Base-by-base conservation (phyloP, 805 yeast species). In the Grigorovia humatica region DNA sequence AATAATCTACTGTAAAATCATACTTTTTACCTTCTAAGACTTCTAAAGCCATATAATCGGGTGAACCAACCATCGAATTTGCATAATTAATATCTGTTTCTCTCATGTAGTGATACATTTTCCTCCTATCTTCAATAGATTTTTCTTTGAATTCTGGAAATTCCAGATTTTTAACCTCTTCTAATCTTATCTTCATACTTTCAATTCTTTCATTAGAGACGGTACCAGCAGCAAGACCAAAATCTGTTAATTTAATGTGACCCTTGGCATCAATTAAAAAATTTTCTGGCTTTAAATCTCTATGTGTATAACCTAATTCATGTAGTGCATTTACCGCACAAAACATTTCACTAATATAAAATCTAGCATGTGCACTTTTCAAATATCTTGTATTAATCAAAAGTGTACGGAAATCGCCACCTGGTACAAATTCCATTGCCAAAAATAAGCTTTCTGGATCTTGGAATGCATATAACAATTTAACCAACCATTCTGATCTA, bases 361-460 rank as follows among this genome's bases (percentile, higher is more conserved):
- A 93, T 53, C 98, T 79, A 0, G 98, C 95, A 65, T 93, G 99
- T 3, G 95, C 89, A 1, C 98, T 96, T 54, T 88, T 86, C 59
- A 93, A 73, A 52, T 85, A 86, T 40, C 96, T 96, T 6, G 98
- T 91, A 66, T 90, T 91, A 68, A 89, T 90, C 57, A 93, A 78
- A 54, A 93, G 72, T 0, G 99, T 93, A 65, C 99, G 82, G 73
- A 88, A 93, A 66, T 93, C 99, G 50, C 99, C 99, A 53, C 99
- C 99, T 9, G 99, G 97, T n/a, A 93, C 99, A 68, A 87, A 93
- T 67, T 93, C 99, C 99, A 93, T 93, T 1, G 99, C 99, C 63
- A 93, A 74, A 61, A 88, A 93, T 32, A 93, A 86, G 63, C 85
- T 86, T 55, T 86, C 90, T 0, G 83, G 69, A 69, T 93, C 98